phyloP scores from a whole-genome alignment of 768 basidiomycete species.

The Lepiota venenata region DNA sequence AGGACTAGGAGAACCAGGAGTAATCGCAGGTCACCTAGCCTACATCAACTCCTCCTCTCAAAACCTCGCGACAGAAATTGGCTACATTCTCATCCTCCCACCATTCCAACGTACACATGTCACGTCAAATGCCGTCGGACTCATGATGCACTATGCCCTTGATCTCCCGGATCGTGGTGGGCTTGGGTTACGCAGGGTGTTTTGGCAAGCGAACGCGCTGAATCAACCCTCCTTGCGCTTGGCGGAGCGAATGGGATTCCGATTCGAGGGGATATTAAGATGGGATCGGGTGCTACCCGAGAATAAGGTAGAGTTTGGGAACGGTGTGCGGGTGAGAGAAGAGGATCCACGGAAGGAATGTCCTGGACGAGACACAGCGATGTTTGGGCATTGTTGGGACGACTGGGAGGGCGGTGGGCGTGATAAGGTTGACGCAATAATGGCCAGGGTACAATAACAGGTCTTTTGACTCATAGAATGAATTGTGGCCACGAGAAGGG shows the following conservation, averaged over 20 bases:
- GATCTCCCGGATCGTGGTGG: slow-evolving; percentile 36
- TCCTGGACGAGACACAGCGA: slow-evolving; percentile 37
- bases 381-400: slow-evolving; percentile 51
- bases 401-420: slow-evolving; percentile 44
- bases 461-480: neutral
- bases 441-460: slow-evolving; percentile 20
- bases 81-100: slow-evolving; percentile 50
- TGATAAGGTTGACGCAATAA: slow-evolving; percentile 26
- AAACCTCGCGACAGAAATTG: slow-evolving; percentile 51
- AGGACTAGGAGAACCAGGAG: slow-evolving; percentile 15
- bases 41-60: slow-evolving; percentile 40
- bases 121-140: slow-evolving; percentile 47
- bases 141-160: slow-evolving; percentile 46
- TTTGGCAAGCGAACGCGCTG: slow-evolving; percentile 51
- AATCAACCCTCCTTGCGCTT: slow-evolving; percentile 47
- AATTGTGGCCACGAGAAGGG: neutral
- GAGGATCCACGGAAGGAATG: slow-evolving; percentile 27
- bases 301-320: slow-evolving; percentile 34
- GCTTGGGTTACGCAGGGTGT: slow-evolving; percentile 56
- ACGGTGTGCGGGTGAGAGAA: slow-evolving; percentile 28
- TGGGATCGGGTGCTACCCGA: slow-evolving; percentile 52
- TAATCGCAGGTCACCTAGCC: slow-evolving; percentile 52
- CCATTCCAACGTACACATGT: slow-evolving; percentile 64
- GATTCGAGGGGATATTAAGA: slow-evolving; percentile 44
- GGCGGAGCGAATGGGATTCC: slow-evolving; percentile 61